Evolutionary conservation across 805 yeast species (phyloP).

Genomic region (Starmerella scarabaei): DNA sequence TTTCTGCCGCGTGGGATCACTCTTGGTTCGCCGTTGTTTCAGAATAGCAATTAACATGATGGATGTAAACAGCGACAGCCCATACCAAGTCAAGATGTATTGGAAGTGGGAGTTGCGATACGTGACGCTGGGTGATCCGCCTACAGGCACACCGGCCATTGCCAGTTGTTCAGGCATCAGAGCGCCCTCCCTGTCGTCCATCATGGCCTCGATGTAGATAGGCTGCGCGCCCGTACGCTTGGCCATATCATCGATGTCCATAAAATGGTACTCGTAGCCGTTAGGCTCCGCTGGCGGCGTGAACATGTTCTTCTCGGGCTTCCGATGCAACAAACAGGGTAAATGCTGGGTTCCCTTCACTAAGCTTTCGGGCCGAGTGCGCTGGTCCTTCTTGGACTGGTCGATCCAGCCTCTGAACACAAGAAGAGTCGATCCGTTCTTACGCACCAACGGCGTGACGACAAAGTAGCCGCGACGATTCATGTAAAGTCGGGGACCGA

Average conservation of each 20-base stretch:
- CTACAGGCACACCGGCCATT: conserved; percentile 81
- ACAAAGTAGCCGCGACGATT: conserved; percentile 65
- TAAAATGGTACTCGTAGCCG: conserved; percentile 57
- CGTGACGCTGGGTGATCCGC: conserved; percentile 66
- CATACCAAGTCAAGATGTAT: conserved; percentile 91
- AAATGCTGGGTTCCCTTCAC: conserved; percentile 64
- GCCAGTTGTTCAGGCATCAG: conserved; percentile 40
- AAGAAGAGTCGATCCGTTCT: conserved; percentile 63
- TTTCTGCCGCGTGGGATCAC: conserved; percentile 19
- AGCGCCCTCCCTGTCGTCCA: conserved; percentile 33
- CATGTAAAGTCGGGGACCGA: conserved; percentile 75
- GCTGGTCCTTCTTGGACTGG: conserved; percentile 42
- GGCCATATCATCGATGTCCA: conserved; percentile 76
- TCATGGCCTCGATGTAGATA: conserved; percentile 60
- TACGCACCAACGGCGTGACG: conserved; percentile 69
- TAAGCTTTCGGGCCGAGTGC: conserved; percentile 48
- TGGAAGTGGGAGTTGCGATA: conserved; percentile 83
- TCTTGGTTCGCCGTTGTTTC: conserved; percentile 28
- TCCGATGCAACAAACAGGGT: conserved; percentile 58
- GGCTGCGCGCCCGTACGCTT: conserved; percentile 52
- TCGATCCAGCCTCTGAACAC: conserved; percentile 91
- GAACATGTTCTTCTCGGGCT: conserved; percentile 50
- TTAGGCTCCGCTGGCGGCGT: conserved; percentile 60
- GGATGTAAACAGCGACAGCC: conserved; percentile 60
- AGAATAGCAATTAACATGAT: conserved; percentile 47